Percentiles rank a stretch among this genome's conserved stretches.
These are phyloP conservation scores for Echites panduratus DNA, from an alignment of 257 asterid species.

Conservation along the genomic window DNA sequence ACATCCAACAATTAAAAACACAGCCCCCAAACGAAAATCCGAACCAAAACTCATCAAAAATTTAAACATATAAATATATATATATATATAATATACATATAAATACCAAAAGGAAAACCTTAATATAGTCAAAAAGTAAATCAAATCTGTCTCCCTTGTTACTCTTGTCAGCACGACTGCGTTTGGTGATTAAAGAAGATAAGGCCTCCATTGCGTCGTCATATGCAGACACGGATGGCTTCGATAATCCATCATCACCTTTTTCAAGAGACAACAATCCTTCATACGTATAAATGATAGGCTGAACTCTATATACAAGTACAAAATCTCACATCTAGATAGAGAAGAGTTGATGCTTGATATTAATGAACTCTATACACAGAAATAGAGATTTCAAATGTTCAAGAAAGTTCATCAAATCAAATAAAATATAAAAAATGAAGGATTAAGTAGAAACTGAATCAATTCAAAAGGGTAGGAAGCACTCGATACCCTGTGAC, in stretches of 20 bases:
- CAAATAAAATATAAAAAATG: background rate
- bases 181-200: slow-evolving; percentile 84
- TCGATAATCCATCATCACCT: slow-evolving; percentile 41
- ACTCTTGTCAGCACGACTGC: slow-evolving; percentile 89
- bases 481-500: slow-evolving; percentile 15
- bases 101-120: slow-evolving; percentile 39
- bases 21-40: background rate
- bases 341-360: background rate
- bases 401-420: background rate
- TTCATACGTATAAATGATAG: background rate
- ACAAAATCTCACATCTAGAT: background rate
- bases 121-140: slow-evolving; percentile 65
- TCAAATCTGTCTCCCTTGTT: slow-evolving; percentile 78
- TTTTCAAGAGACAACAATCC: slow-evolving; percentile 12
- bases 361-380: background rate
- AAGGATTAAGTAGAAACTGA: no score
- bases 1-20: slow-evolving; percentile 16
- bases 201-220: slow-evolving; percentile 96
- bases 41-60: background rate
- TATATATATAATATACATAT: no score
- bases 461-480: background rate
- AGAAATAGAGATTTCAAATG: background rate
- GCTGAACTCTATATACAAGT: background rate
- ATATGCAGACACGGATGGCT: slow-evolving; percentile 37
- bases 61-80: background rate